A percentile compares a stretch with the other conserved stretches of the same genome.
Evolutionary conservation across 495 filamentous ascomycete species (phyloP).

Genomic region (Poronia punctata): DNA sequence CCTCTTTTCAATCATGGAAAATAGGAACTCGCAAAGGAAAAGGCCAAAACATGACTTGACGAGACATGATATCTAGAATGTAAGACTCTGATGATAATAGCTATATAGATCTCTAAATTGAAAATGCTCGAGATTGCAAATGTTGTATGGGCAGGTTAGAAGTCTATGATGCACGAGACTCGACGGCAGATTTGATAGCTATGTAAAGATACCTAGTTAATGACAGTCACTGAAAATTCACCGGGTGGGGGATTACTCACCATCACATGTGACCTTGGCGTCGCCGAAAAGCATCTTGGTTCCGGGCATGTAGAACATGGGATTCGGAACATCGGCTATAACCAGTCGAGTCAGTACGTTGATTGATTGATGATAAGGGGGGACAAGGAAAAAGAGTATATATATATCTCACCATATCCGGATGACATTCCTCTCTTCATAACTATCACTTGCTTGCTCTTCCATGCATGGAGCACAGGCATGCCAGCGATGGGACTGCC

Average conservation of each 20-base stretch:
- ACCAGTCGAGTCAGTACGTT: constrained; percentile 5
- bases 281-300: constrained; percentile 83
- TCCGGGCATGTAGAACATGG: constrained; percentile 80
- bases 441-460: constrained; percentile 80
- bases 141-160: constrained; percentile 28
- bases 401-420: constrained; percentile 57
- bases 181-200: constrained; percentile 49
- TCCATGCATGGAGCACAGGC: constrained; percentile 82
- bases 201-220: constrained; percentile 4
- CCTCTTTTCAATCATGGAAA: neutral
- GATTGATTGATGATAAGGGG: constrained; percentile 1
- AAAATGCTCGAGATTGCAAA: constrained; percentile 9
- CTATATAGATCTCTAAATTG: constrained; percentile 10
- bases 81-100: constrained; percentile 5
- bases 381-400: neutral
- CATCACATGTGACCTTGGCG: constrained; percentile 72
- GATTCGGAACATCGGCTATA: constrained; percentile 72
- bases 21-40: neutral
- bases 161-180: constrained; percentile 32
- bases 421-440: constrained; percentile 81
- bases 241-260: constrained; percentile 26
- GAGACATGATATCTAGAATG: constrained; percentile 13
- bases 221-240: neutral
- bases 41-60: neutral
- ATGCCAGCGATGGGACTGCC: constrained; percentile 76